These are phyloP conservation scores for Melampsora larici-populina DNA, from an alignment of 1,284 basidiomycete genomes.

Conservation along the genomic window DNA sequence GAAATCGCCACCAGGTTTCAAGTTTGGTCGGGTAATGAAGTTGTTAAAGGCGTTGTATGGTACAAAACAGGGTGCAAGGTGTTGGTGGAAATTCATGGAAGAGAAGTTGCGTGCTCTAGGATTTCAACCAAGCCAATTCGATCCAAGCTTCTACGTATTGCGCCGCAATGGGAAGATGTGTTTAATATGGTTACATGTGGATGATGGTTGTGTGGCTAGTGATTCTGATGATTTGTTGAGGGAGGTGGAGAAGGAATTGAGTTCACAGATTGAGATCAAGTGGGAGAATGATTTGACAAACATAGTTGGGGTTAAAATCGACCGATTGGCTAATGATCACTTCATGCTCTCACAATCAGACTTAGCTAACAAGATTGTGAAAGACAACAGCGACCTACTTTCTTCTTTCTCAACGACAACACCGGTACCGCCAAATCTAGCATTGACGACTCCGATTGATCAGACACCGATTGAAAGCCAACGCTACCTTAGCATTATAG, in stretches of 20 bases:
- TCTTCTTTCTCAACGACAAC: too few relatives aligned
- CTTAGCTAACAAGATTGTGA: background rate
- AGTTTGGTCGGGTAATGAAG: background rate
- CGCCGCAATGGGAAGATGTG: background rate
- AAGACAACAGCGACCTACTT: background rate
- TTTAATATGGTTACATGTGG: slow-evolving; percentile 20
- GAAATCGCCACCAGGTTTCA: too few relatives aligned
- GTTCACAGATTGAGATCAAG: background rate
- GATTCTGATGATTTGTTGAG: background rate
- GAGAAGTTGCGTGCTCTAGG: background rate
- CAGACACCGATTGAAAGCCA: too few relatives aligned
- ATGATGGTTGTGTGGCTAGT: background rate
- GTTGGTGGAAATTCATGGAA: too few relatives aligned
- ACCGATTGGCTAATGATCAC: background rate
- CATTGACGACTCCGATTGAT: too few relatives aligned
- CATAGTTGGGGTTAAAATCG: background rate
- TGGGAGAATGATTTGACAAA: background rate
- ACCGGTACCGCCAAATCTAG: too few relatives aligned
- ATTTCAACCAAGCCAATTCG: background rate
- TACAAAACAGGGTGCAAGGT: slow-evolving; percentile 4
- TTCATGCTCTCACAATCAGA: background rate
- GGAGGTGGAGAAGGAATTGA: background rate
- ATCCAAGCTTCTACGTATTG: background rate
- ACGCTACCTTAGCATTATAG: too few relatives aligned
- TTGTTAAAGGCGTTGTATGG: slow-evolving; percentile 20